Evolutionary conservation across 1,284 basidiomycete genomes (phyloP).

Genomic region (Athelia psychrophila): DNA sequence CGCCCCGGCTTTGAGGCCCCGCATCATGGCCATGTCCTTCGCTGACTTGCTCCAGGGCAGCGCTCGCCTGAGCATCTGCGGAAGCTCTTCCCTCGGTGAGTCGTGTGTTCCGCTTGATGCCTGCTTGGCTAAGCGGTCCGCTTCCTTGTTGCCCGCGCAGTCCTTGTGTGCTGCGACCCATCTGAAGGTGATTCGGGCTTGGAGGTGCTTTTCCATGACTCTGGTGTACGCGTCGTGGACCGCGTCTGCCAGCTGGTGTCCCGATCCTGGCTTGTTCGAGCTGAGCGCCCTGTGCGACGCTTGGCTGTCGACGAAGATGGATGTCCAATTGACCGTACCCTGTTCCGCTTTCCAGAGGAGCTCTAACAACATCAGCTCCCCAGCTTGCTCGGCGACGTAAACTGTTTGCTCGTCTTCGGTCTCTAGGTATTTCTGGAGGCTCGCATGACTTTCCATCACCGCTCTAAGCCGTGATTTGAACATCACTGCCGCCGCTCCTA

Average conservation of each 20-base stretch:
- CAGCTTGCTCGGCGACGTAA: constrained; percentile 15
- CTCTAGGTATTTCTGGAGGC: constrained; percentile 11
- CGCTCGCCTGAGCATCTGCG: constrained; percentile 2
- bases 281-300: background rate
- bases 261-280: background rate
- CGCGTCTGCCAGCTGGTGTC: background rate
- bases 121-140: constrained; percentile 13
- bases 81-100: constrained; percentile 9
- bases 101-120: constrained; percentile 9
- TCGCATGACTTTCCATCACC: background rate
- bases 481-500: constrained; percentile 14
- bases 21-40: background rate
- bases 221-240: background rate
- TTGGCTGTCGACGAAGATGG: background rate
- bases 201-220: background rate
- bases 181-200: background rate
- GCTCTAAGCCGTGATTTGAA: background rate
- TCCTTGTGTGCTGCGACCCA: constrained; percentile 14
- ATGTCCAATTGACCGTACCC: background rate
- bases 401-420: constrained; percentile 11
- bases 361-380: constrained; percentile 10
- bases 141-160: constrained; percentile 16
- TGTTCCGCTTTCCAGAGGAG: background rate
- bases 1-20: background rate
- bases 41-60: constrained; percentile 4